Conservation (phyloP, 1,284 basidiomycete genomes). For the Cutaneotrichosporon dermatis region DNA sequence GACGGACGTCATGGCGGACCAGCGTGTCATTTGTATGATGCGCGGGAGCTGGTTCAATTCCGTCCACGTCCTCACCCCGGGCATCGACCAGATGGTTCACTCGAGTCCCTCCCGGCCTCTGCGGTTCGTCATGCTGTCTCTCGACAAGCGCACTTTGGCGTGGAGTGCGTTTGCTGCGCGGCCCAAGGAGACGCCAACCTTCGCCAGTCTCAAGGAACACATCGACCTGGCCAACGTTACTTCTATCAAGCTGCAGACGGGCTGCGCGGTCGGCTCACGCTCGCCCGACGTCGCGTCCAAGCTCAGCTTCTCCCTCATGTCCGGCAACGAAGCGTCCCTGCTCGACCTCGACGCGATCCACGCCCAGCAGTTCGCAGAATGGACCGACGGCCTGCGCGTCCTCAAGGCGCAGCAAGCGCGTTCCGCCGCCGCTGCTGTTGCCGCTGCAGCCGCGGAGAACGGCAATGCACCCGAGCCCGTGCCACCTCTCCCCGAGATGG, state of each 20-base stretch:
- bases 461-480: conserved; percentile 52
- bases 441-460: not conserved
- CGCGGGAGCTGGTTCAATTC: conserved; percentile 47
- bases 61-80: conserved; percentile 26
- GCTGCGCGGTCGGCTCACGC: conserved; percentile 55
- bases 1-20: conserved; percentile 85
- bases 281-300: conserved; percentile 54
- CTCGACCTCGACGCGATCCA: conserved; percentile 85
- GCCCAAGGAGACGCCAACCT: conserved; percentile 21
- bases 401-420: conserved; percentile 54
- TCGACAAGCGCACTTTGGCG: conserved; percentile 34
- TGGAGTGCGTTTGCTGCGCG: conserved; percentile 38
- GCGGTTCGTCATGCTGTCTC: conserved; percentile 39
- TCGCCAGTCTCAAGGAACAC: conserved; percentile 55
- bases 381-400: conserved; percentile 93
- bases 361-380: conserved; percentile 81
- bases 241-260: conserved; percentile 72
- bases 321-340: conserved; percentile 62
- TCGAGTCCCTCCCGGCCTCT: conserved; percentile 30
- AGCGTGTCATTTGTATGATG: conserved; percentile 53
- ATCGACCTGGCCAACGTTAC: conserved; percentile 74
- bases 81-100: conserved; percentile 23
- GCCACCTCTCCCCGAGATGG: conserved; percentile 48
- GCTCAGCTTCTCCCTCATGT: conserved; percentile 72
- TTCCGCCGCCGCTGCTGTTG: not conserved